Conservation (phyloP, 176 grass and related monocot genomes). For the Chloris gayana region DNA sequence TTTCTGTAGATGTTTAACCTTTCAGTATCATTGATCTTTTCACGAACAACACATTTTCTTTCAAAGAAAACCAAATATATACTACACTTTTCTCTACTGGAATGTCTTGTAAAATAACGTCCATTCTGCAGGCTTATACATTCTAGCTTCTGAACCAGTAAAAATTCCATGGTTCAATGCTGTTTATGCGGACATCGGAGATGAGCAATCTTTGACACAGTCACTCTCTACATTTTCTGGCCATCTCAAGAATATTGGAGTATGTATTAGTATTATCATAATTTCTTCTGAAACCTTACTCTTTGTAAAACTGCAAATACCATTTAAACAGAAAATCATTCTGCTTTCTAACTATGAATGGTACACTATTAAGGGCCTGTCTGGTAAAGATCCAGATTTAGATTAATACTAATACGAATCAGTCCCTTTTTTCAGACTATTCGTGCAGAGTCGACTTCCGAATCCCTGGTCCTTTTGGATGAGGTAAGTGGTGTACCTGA, state of each 20-base stretch:
- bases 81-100: neutral
- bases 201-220: conserved; percentile 81
- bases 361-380: neutral
- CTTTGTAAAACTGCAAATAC: neutral
- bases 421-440: conserved; percentile 49
- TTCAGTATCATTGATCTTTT: conserved; percentile 8
- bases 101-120: conserved; percentile 33
- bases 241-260: conserved; percentile 75
- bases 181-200: conserved; percentile 87
- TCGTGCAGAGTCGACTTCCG: conserved; percentile 52
- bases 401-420: conserved; percentile 8
- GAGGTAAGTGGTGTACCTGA: conserved; percentile 53
- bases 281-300: conserved; percentile 3
- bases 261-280: conserved; percentile 44
- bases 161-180: conserved; percentile 89
- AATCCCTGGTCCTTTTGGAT: conserved; percentile 78
- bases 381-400: neutral
- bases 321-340: neutral
- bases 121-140: conserved; percentile 64
- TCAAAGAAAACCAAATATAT: conserved; percentile 20
- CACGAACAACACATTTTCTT: conserved; percentile 13
- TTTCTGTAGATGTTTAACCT: conserved; percentile 16
- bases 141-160: conserved; percentile 78
- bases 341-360: conserved; percentile 22
- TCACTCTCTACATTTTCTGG: conserved; percentile 88